A percentile compares a stretch with the other conserved stretches of the same genome.
phyloP scores from a whole-genome alignment of 805 yeast genomes.

The Candida fluviatilis region DNA sequence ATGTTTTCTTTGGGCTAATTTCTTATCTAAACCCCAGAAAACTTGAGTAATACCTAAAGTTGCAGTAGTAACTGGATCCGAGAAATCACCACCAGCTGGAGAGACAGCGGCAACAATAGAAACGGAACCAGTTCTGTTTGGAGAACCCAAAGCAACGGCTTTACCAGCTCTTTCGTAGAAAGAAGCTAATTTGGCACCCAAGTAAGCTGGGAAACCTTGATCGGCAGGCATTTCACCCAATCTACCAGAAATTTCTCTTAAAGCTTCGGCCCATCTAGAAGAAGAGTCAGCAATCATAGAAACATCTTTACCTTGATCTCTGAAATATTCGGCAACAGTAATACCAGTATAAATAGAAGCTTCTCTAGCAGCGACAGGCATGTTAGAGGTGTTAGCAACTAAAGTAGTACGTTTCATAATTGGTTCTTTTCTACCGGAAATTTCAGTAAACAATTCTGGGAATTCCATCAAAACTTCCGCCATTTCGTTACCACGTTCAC shows the following conservation, averaged over 20 bases:
- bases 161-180: slow-evolving; percentile 99
- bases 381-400: slow-evolving; percentile 97
- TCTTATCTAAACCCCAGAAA: slow-evolving; percentile 99
- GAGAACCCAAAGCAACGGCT: slow-evolving; percentile 92
- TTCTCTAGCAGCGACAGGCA: slow-evolving; percentile 99
- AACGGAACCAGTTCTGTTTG: slow-evolving; percentile 94
- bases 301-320: slow-evolving; percentile 99
- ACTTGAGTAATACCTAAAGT: slow-evolving; percentile 99
- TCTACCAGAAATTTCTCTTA: slow-evolving; percentile 99
- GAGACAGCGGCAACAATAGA: slow-evolving; percentile 99
- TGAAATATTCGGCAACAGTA: slow-evolving; percentile 96
- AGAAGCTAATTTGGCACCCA: slow-evolving; percentile 98
- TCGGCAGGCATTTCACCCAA: slow-evolving; percentile 99
- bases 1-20: slow-evolving; percentile 98
- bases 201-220: slow-evolving; percentile 99
- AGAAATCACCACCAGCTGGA: slow-evolving; percentile 99
- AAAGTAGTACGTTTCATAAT: slow-evolving; percentile 99
- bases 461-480: slow-evolving; percentile 99
- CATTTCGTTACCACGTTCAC: slow-evolving; percentile 99
- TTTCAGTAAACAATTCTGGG: slow-evolving; percentile 93
- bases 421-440: slow-evolving; percentile 92
- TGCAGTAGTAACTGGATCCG: slow-evolving; percentile 98
- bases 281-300: slow-evolving; percentile 99
- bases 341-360: slow-evolving; percentile 99
- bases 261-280: slow-evolving; percentile 99